Base-by-base conservation (phyloP, 2,329 filamentous ascomycete species). In the Exophiala spinifera region DNA sequence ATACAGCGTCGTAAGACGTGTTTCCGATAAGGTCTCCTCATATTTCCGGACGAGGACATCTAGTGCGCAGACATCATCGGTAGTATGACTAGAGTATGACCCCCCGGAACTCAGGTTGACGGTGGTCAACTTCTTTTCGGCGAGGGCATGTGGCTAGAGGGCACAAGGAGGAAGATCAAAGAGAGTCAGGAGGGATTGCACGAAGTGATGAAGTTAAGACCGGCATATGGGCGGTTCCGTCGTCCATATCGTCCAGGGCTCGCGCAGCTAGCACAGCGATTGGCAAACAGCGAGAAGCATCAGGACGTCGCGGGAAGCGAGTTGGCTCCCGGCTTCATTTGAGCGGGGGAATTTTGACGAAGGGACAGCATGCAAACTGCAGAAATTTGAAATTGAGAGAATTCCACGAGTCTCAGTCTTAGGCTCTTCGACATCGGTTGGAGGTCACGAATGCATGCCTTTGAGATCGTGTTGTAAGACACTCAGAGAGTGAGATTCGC, bases 11-110 rank as follows among this genome's bases (percentile, higher is more conserved):
- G 37, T 55, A 13, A 20, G 46, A 31, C 31, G 43, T 33, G 49
- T 47, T 28, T 51, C 52, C 15, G 31, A 45, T n/a, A 58, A 40
- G 33, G 47, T 48, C 49, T 59, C 34, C 40, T 59, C 13, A 42
- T 19, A 59, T 25, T 59, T 59, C 20, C 50, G 17, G 25, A 52
- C 19, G 17, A 59, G 53, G 39, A 55, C 10, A 21, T 59, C 49
- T 1, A 21, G 37, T 39, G 48, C 43, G 46, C 37, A 59, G 43
- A 56, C 19, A 21, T 55, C 25, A 40, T 36, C 68, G 67, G 21
- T 37, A 11, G 19, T 49, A 20, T 31, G 33, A 25, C 42, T n/a
- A 10, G 20, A 23, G 46, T 49, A 49, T 49, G 19, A 49, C 17
- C 21, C 33, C 20, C 46, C 19, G 14, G 46, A 49, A 21, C 36